Percentiles rank a stretch among this genome's conserved stretches.
Evolutionary conservation across 495 filamentous ascomycete genomes (phyloP).

Genomic region (Penicillium paradoxum): DNA sequence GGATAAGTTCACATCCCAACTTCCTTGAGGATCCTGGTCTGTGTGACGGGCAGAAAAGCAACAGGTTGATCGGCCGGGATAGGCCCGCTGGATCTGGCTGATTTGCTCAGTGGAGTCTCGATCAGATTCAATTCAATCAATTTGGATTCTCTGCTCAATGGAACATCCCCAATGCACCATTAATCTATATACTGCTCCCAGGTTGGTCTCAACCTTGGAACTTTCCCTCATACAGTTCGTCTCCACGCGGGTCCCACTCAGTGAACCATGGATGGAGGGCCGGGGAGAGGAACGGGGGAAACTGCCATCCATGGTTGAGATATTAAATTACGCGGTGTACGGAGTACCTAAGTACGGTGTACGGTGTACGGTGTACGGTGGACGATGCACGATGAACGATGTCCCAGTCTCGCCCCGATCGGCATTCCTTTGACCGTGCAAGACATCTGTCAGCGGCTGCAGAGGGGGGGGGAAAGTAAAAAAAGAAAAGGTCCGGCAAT

Average conservation of each 20-base stretch:
- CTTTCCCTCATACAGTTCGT: background rate
- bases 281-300: slow-evolving; percentile 3
- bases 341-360: too few relatives aligned
- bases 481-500: slow-evolving; percentile 16
- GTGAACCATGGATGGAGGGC: slow-evolving; percentile 17
- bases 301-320: background rate
- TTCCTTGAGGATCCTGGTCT: slow-evolving; percentile 24
- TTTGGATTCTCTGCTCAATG: too few relatives aligned
- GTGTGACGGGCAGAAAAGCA: slow-evolving; percentile 22
- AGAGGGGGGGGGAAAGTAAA: slow-evolving; percentile 3
- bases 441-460: slow-evolving; percentile 7
- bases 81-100: slow-evolving; percentile 15
- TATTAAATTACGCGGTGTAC: background rate
- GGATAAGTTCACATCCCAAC: too few relatives aligned
- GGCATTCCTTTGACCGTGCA: slow-evolving; percentile 6
- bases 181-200: too few relatives aligned
- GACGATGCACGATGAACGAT: too few relatives aligned
- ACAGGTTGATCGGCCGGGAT: slow-evolving; percentile 25
- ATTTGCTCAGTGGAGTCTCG: slow-evolving; percentile 9
- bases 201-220: too few relatives aligned
- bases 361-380: too few relatives aligned
- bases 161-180: background rate
- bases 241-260: slow-evolving; percentile 12
- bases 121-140: slow-evolving; percentile 12
- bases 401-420: background rate